A percentile compares a stretch with the other conserved stretches of the same genome.
These are phyloP conservation scores for Jatropha curcas DNA, from an alignment of 345 rosid genomes.

Conservation along the genomic window DNA sequence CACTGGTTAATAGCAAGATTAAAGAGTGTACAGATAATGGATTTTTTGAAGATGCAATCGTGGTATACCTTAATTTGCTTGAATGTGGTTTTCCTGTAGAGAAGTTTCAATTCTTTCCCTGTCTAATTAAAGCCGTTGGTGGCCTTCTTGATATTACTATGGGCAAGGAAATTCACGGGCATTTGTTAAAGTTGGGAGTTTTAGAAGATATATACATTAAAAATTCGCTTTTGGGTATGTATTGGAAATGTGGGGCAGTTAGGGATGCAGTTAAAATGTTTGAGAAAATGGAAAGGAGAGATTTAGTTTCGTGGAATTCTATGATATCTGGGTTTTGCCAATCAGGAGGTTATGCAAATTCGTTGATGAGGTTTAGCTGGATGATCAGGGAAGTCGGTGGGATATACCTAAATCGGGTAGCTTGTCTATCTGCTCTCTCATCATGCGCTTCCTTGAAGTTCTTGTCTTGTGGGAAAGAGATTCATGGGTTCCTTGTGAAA, in stretches of 20 bases:
- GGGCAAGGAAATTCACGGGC: constrained; percentile 44
- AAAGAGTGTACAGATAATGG: constrained; percentile 31
- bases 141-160: constrained; percentile 26
- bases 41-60: constrained; percentile 38
- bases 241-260: constrained; percentile 31
- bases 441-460: constrained; percentile 34
- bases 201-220: constrained; percentile 31
- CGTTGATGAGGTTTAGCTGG: constrained; percentile 28
- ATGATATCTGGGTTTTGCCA: constrained; percentile 42
- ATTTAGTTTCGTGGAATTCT: constrained; percentile 46
- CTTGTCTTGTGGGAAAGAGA: constrained; percentile 37
- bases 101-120: constrained; percentile 37
- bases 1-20: constrained; percentile 24
- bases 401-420: constrained; percentile 24
- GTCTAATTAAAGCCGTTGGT: constrained; percentile 46
- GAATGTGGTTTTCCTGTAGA: constrained; percentile 33
- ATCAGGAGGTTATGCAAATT: constrained; percentile 23
- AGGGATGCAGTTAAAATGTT: constrained; percentile 35
- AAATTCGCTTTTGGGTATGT: constrained; percentile 38
- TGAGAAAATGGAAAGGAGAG: constrained; percentile 37
- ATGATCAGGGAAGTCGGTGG: constrained; percentile 30
- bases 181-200: constrained; percentile 37
- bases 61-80: constrained; percentile 35
- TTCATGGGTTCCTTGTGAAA: constrained; percentile 43
- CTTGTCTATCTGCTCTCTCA: constrained; percentile 40